A percentile compares a stretch with the other conserved stretches of the same genome.
These are phyloP conservation scores for Parsonsia alboflavescens DNA, from an alignment of 257 asterid species.

Conservation along the genomic window DNA sequence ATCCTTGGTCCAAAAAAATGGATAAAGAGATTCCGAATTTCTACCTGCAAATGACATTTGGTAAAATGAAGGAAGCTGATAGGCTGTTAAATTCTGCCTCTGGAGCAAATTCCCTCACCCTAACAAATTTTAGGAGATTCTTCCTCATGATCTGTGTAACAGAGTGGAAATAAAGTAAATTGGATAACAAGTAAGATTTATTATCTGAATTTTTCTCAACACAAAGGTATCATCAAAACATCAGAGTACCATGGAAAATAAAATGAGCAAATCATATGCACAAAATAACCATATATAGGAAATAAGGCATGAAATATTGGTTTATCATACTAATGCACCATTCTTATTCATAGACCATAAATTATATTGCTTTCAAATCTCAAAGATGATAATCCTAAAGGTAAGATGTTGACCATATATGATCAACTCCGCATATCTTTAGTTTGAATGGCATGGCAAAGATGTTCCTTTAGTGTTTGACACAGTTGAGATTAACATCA, in stretches of 20 bases:
- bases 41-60: constrained; percentile 95
- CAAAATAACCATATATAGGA: not conserved
- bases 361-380: not conserved
- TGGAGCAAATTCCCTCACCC: constrained; percentile 87
- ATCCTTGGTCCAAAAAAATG: not conserved
- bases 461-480: not conserved
- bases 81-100: constrained; percentile 71
- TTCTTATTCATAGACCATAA: not conserved
- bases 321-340: not conserved
- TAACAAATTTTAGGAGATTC: constrained; percentile 76
- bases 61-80: constrained; percentile 50
- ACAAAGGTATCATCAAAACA: not conserved
- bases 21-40: not conserved
- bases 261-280: not conserved
- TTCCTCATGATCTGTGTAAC: constrained; percentile 82
- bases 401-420: too few relatives aligned
- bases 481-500: not conserved
- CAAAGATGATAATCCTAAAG: not conserved
- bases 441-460: not conserved
- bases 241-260: not conserved
- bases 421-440: not conserved
- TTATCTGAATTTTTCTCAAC: not conserved
- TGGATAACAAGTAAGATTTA: not conserved
- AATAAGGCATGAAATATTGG: not conserved
- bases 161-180: not conserved